Evolutionary conservation across 768 basidiomycete species (phyloP).

Genomic region (Lactarius deliciosus): DNA sequence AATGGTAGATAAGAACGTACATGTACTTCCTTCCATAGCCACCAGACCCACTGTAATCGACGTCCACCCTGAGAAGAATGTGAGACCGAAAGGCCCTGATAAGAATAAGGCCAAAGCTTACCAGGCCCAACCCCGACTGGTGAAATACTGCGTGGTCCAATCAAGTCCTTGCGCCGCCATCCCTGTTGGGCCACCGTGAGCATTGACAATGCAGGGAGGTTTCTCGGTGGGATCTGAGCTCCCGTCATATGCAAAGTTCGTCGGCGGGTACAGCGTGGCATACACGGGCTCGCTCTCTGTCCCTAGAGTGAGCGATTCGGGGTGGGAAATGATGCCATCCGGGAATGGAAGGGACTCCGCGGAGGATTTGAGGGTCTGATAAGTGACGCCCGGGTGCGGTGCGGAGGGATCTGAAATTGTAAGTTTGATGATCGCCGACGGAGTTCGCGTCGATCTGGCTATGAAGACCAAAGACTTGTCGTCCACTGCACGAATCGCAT

Average conservation of each 20-base stretch:
- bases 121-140: slow-evolving; percentile 53
- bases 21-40: slow-evolving; percentile 72
- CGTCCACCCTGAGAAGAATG: slow-evolving; percentile 53
- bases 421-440: slow-evolving; percentile 8
- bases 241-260: slow-evolving; percentile 17
- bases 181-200: slow-evolving; percentile 48
- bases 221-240: slow-evolving; percentile 11
- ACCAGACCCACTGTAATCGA: slow-evolving; percentile 75
- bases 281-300: slow-evolving; percentile 1
- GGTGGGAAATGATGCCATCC: slow-evolving; percentile 17
- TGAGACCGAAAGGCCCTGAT: slow-evolving; percentile 18
- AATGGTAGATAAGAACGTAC: slow-evolving; percentile 32
- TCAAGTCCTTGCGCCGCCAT: slow-evolving; percentile 47
- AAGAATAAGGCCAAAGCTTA: slow-evolving; percentile 31
- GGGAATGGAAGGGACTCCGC: slow-evolving; percentile 18
- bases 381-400: neutral
- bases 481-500: neutral
- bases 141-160: slow-evolving; percentile 41
- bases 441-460: neutral
- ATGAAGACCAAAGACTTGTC: neutral
- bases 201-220: slow-evolving; percentile 23
- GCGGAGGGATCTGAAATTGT: neutral
- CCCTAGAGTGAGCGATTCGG: slow-evolving; percentile 8
- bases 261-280: slow-evolving; percentile 16
- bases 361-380: slow-evolving; percentile 9